phyloP scores from a whole-genome alignment of 2,329 filamentous ascomycete species.

The Phoma herbarum region DNA sequence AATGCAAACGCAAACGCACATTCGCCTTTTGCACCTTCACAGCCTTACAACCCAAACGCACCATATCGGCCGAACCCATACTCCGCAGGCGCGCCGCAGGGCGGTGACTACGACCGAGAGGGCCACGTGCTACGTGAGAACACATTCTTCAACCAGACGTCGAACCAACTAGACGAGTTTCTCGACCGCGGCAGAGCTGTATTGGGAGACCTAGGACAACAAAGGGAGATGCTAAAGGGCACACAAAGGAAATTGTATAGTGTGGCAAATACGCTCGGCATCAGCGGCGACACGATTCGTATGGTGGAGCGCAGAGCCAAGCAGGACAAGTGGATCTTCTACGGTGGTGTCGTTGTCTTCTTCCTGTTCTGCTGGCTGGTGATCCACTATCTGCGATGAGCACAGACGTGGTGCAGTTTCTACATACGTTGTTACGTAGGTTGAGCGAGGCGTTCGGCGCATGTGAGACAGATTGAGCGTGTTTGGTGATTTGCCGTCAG shows the following conservation, averaged over 20 bases:
- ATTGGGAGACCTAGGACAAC: constrained; percentile 84
- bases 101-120: constrained; percentile 73
- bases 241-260: constrained; percentile 91
- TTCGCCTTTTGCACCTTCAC: constrained; percentile 45
- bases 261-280: constrained; percentile 90
- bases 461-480: constrained; percentile 1
- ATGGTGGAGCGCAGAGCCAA: constrained; percentile 92
- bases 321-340: constrained; percentile 99
- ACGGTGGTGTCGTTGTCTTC: constrained; percentile 84
- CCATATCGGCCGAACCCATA: constrained; percentile 55
- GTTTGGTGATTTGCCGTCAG: neutral
- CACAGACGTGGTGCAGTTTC: neutral
- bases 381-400: constrained; percentile 75
- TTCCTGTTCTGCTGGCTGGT: constrained; percentile 93
- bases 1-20: constrained; percentile 31
- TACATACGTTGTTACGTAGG: constrained; percentile 1
- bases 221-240: constrained; percentile 93
- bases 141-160: constrained; percentile 82
- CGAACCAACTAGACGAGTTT: constrained; percentile 90
- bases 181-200: constrained; percentile 91
- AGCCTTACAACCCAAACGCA: constrained; percentile 40
- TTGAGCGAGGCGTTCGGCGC: constrained; percentile 34
- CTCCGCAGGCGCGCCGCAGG: constrained; percentile 43
- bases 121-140: constrained; percentile 88
- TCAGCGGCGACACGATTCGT: constrained; percentile 94